These are phyloP conservation scores for Adansonia digitata DNA, from an alignment of 345 rosid species.

Conservation along the genomic window DNA sequence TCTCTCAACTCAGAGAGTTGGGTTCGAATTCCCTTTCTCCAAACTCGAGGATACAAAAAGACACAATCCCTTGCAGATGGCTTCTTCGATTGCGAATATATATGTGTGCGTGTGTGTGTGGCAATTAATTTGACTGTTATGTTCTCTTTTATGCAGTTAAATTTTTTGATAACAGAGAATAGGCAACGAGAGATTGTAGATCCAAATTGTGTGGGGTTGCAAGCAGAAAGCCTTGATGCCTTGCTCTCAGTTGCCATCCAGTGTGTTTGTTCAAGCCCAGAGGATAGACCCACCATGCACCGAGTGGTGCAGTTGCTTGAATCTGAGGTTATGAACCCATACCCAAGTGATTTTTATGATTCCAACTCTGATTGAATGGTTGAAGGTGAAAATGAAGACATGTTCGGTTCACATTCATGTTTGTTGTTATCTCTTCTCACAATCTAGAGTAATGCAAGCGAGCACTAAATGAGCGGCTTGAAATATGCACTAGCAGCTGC, in stretches of 20 bases:
- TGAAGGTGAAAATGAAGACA: conserved; percentile 5
- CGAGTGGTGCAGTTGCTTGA: conserved; percentile 88
- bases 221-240: conserved; percentile 70
- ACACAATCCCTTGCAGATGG: no score
- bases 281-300: conserved; percentile 96
- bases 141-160: conserved; percentile 54
- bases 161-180: conserved; percentile 63
- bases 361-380: conserved; percentile 69
- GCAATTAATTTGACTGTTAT: neutral
- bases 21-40: no score
- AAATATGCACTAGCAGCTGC: conserved; percentile 29
- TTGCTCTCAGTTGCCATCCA: conserved; percentile 76
- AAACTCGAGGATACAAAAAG: neutral
- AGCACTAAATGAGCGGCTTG: conserved; percentile 11
- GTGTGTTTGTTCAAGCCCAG: conserved; percentile 74
- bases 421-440: neutral
- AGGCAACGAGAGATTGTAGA: conserved; percentile 68
- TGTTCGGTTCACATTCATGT: conserved; percentile 14
- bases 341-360: conserved; percentile 96
- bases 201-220: conserved; percentile 72
- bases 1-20: no score
- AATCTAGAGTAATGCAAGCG: neutral
- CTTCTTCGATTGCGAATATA: no score
- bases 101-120: no score
- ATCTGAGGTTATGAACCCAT: conserved; percentile 97